Percentiles rank a stretch among this genome's conserved stretches.
Conservation (phyloP, 179 eudicot species). For the Heliamphora pulchella region DNA sequence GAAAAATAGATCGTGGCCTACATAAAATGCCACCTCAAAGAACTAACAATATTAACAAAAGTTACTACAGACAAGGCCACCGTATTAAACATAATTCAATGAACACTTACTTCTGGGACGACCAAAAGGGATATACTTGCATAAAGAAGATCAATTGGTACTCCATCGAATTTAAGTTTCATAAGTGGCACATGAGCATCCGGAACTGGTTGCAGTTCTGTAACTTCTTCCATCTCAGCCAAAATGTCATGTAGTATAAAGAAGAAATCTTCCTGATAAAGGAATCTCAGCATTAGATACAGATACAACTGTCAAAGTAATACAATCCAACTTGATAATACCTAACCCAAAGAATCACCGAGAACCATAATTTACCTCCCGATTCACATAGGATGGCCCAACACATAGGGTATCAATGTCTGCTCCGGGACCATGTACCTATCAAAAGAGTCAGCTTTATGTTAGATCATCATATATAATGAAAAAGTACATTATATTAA, state of each 20-base stretch:
- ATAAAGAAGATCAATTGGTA: conserved; percentile 81
- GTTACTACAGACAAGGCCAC: neutral
- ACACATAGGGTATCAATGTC: conserved; percentile 85
- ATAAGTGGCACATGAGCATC: conserved; percentile 96
- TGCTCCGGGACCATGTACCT: conserved; percentile 96
- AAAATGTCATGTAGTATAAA: conserved; percentile 48
- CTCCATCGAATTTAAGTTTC: conserved; percentile 79
- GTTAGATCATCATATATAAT: neutral
- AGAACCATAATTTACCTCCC: conserved; percentile 48
- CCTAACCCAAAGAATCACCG: neutral
- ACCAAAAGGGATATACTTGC: conserved; percentile 72
- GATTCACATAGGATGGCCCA: conserved; percentile 76
- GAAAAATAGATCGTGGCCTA: neutral
- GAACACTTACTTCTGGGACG: conserved; percentile 72
- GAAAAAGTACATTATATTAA: neutral
- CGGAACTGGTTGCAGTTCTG: conserved; percentile 84
- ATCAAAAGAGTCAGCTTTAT: neutral
- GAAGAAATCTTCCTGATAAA: conserved; percentile 72
- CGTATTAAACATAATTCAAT: neutral
- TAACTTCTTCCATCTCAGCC: conserved; percentile 63
- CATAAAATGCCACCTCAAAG: conserved; percentile 1
- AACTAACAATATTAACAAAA: neutral
- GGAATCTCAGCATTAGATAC: conserved; percentile 7
- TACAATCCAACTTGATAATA: neutral
- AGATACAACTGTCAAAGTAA: neutral